A percentile compares a stretch with the other conserved stretches of the same genome.
Evolutionary conservation across 2,329 filamentous ascomycete genomes (phyloP).

Genomic region (Calonectria leucothoes): DNA sequence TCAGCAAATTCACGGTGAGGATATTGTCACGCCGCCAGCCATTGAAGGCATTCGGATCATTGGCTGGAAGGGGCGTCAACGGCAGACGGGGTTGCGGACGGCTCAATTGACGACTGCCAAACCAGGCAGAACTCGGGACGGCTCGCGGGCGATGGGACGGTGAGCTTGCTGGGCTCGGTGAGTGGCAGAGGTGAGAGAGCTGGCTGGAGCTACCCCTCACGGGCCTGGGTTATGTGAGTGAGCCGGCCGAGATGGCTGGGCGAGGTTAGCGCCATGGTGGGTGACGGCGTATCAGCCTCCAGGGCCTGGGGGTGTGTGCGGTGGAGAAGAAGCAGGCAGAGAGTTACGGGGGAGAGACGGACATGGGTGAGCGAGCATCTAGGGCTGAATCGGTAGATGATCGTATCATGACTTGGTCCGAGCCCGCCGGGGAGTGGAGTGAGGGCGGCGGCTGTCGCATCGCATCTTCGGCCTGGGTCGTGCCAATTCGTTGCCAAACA

Average conservation of each 20-base stretch:
- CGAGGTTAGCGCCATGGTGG: conserved; percentile 4
- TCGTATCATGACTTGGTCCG: conserved; percentile 5
- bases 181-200: neutral
- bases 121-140: neutral
- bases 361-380: conserved; percentile 6
- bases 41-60: neutral
- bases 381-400: conserved; percentile 6
- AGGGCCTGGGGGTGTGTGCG: neutral
- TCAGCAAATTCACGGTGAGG: neutral
- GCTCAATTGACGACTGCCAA: neutral
- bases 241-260: neutral
- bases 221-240: neutral
- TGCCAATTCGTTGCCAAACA: neutral
- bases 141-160: conserved; percentile 2
- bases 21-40: neutral
- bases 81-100: neutral
- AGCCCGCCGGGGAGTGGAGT: neutral
- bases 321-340: conserved; percentile 18
- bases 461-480: neutral
- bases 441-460: neutral
- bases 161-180: conserved; percentile 14
- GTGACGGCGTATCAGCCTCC: conserved; percentile 8
- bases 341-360: neutral
- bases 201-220: conserved; percentile 20
- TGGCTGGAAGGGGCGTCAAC: neutral